A percentile compares a stretch with the other conserved stretches of the same genome.
These are phyloP conservation scores for Venturia pyrina DNA, from an alignment of 2,329 filamentous ascomycete genomes.

Conservation along the genomic window DNA sequence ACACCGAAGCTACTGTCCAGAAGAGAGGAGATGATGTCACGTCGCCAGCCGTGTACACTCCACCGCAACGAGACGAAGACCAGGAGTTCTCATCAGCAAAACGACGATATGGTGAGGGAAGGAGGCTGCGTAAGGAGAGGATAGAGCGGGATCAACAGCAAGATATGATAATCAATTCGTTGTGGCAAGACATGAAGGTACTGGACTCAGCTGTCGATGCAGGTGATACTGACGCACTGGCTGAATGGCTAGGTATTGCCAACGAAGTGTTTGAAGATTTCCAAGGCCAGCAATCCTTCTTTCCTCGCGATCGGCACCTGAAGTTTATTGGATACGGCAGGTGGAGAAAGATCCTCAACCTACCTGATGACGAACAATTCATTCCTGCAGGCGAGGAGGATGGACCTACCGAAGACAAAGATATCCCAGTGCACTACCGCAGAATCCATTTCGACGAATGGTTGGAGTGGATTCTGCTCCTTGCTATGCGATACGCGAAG, in stretches of 20 bases:
- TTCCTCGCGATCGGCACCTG: slow-evolving; percentile 2
- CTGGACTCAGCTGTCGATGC: slow-evolving; percentile 1
- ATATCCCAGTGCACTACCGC: slow-evolving; percentile 51
- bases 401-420: slow-evolving; percentile 12
- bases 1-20: background rate
- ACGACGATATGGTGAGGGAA: background rate
- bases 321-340: slow-evolving; percentile 33
- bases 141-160: slow-evolving; percentile 1
- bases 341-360: slow-evolving; percentile 13
- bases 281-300: slow-evolving; percentile 4
- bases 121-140: background rate
- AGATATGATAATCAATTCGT: slow-evolving; percentile 5
- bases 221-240: slow-evolving; percentile 8
- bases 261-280: slow-evolving; percentile 12
- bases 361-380: slow-evolving; percentile 28
- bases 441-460: slow-evolving; percentile 74
- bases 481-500: slow-evolving; percentile 66
- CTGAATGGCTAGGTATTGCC: slow-evolving; percentile 9
- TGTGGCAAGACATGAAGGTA: slow-evolving; percentile 6
- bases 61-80: background rate
- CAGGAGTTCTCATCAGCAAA: background rate
- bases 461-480: slow-evolving; percentile 85
- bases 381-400: slow-evolving; percentile 11
- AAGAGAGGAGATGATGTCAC: background rate
- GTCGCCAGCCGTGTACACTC: background rate